A percentile compares a stretch with the other conserved stretches of the same genome.
Evolutionary conservation across 2,329 filamentous ascomycete species (phyloP).

Genomic region (Chaetoscypha palmicola): DNA sequence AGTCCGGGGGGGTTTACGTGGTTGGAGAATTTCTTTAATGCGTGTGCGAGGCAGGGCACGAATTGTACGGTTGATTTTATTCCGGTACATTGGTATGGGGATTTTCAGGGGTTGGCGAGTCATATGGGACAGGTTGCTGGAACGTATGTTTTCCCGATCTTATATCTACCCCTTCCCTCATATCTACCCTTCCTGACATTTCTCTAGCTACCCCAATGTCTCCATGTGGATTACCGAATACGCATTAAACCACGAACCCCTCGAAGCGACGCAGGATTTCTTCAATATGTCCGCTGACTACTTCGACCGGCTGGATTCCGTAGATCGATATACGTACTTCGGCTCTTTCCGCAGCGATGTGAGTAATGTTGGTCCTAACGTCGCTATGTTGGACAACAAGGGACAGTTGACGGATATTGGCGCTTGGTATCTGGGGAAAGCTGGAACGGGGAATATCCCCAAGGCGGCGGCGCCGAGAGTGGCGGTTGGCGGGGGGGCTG

Average conservation of each 20-base stretch:
- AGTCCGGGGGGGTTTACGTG: constrained; percentile 54
- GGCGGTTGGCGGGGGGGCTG: background rate
- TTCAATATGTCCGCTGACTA: constrained; percentile 61
- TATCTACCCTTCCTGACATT: constrained; percentile 36
- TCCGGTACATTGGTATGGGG: constrained; percentile 62
- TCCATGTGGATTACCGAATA: constrained; percentile 77
- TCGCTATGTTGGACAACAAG: constrained; percentile 59
- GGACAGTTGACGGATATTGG: constrained; percentile 71
- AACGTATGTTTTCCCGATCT: constrained; percentile 19
- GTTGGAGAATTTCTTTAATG: constrained; percentile 58
- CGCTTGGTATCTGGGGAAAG: constrained; percentile 63
- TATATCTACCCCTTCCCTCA: constrained; percentile 28
- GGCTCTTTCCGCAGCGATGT: constrained; percentile 63
- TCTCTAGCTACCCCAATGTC: constrained; percentile 47
- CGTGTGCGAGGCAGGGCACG: constrained; percentile 45
- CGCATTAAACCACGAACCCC: constrained; percentile 49
- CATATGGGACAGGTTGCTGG: constrained; percentile 30
- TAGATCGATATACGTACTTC: constrained; percentile 68
- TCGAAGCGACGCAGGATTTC: constrained; percentile 54
- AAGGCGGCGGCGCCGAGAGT: background rate
- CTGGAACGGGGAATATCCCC: constrained; percentile 31
- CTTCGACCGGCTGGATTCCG: constrained; percentile 52
- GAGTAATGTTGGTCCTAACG: constrained; percentile 69
- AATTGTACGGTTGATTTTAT: constrained; percentile 59
- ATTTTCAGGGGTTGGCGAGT: constrained; percentile 36